phyloP scores from a whole-genome alignment of 2,329 filamentous ascomycete genomes.

The Penicillium psychrosexuale region DNA sequence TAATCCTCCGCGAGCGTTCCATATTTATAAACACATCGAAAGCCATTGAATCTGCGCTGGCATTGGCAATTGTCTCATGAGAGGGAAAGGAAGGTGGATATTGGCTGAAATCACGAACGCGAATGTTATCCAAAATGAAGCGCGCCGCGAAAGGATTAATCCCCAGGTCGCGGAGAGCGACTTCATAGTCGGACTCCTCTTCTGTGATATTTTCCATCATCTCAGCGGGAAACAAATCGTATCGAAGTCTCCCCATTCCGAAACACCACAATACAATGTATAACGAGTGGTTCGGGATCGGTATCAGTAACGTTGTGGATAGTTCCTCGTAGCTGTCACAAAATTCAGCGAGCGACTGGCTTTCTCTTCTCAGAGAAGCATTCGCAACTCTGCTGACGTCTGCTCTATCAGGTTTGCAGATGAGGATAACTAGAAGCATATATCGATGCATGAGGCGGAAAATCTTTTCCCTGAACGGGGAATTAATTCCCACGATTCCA shows the following conservation, averaged over 20 bases:
- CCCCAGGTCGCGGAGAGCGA: constrained; percentile 59
- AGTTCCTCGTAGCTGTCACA: not conserved
- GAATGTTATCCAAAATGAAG: constrained; percentile 47
- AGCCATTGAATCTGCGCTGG: not conserved
- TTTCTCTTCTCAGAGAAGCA: not conserved
- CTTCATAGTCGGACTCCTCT: constrained; percentile 45
- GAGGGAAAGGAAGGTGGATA: not conserved
- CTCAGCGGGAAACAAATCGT: not conserved
- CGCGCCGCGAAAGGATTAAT: constrained; percentile 72
- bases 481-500: not conserved
- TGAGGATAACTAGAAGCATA: not conserved
- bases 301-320: not conserved
- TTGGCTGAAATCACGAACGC: not conserved
- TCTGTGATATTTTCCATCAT: constrained; percentile 58
- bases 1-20: not conserved
- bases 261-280: constrained; percentile 21
- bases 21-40: not conserved
- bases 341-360: not conserved
- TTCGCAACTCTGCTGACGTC: not conserved
- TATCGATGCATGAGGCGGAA: not conserved
- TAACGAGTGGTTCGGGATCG: constrained; percentile 30
- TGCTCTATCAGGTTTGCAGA: not conserved
- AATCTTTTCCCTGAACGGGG: not conserved
- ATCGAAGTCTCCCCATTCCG: constrained; percentile 42
- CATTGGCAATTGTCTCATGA: not conserved